Conservation (phyloP, 352 stramenopile genomes). For the Globisporangium parvum region DNA sequence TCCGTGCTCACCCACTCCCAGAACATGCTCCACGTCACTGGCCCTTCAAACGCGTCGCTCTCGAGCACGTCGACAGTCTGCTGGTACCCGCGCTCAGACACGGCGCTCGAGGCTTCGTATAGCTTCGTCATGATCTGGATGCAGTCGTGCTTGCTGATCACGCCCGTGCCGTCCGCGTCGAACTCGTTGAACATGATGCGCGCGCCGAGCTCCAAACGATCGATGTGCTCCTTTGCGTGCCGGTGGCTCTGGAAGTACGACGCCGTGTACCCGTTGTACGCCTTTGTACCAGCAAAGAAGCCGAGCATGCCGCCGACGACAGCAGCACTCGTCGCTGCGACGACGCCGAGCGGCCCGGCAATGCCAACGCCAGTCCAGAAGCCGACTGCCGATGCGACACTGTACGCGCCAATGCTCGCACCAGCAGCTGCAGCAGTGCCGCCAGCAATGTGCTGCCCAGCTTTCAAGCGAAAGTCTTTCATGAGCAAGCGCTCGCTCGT, state of each 20-base stretch:
- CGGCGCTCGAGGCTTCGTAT: constrained; percentile 60
- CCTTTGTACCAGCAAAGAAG: constrained; percentile 78
- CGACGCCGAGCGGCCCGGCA: constrained; percentile 66
- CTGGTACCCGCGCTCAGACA: constrained; percentile 62
- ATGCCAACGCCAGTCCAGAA: constrained; percentile 82
- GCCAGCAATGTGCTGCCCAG: constrained; percentile 73
- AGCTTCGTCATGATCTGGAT: constrained; percentile 73
- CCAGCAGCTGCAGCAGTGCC: constrained; percentile 69
- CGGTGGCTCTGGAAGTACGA: constrained; percentile 74
- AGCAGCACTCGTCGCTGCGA: constrained; percentile 69
- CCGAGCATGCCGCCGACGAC: constrained; percentile 79
- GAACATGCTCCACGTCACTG: constrained; percentile 80
- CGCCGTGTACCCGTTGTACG: constrained; percentile 63
- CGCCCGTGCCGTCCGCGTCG: constrained; percentile 46
- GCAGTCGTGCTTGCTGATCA: constrained; percentile 69
- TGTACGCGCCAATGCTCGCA: constrained; percentile 69
- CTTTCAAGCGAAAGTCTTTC: constrained; percentile 75
- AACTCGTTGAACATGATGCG: constrained; percentile 83
- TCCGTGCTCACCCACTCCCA: constrained; percentile 85
- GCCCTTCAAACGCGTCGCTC: constrained; percentile 53
- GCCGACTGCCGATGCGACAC: constrained; percentile 55
- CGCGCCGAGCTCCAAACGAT: constrained; percentile 74
- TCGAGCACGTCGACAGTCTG: constrained; percentile 48
- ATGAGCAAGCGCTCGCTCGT: constrained; percentile 81
- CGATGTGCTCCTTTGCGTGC: constrained; percentile 80